Evolutionary conservation across 73 alveolate genomes (phyloP), one percentile per base, ranked within the genome.

Genomic region (Paramecium primaurelia): DNA sequence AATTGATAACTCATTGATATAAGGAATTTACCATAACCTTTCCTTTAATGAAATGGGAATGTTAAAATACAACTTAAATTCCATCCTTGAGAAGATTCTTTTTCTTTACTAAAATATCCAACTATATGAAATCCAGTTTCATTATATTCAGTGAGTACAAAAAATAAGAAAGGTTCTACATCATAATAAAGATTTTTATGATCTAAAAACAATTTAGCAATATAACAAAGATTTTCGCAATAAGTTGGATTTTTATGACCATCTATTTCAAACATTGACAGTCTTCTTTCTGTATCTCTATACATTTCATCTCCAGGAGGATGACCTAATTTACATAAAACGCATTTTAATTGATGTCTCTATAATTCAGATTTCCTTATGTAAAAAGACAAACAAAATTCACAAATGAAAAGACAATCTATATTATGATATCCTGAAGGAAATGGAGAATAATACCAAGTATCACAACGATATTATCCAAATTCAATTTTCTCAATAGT

Each of bases 261-360:
- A 86, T 98, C 99, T 0, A 98, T 98, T 93, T 98, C 99, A 95
- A 97, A 98, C 97, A 98, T 95, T n/a, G 99, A 95, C 9, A 98
- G 92, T 77, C 96, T 95, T 30, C 96, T 86, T 38, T 71, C 86
- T 36, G 91, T 75, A 34, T 92, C 95, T 91, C 99, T 95, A 94
- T 98, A 98, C 44, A 98, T 97, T 91, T 98, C 99, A 87, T 98
- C 98, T 40, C 99, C 99, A 25, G 99, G 99, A 8, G 99, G 99
- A 93, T 94, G 96, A 47, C 96, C 77, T 32, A 96, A 71, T 25
- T 87, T 93, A 86, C 95, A 59, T 34, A 96, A 58, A 16, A 45
- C 69, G 71, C 99, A 97, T 59, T 93, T 69, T 58, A 68, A 86
- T 20, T 93, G 69, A 88, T 97, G 99, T 60, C 98, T 68, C 3